phyloP scores from a whole-genome alignment of 805 yeast species.

The Candida nonsorbophila region DNA sequence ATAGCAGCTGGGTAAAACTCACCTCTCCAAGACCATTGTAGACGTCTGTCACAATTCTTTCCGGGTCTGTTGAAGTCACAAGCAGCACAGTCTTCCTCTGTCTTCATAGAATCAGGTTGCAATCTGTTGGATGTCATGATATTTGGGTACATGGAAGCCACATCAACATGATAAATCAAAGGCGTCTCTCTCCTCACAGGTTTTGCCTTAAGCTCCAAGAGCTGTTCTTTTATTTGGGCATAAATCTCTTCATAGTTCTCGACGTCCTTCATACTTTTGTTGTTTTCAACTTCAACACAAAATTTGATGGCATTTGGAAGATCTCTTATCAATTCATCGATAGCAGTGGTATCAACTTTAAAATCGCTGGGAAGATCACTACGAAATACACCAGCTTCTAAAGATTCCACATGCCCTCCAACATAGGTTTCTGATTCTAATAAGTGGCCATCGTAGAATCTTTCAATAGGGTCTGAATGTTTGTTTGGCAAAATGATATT shows the following conservation, averaged over 20 bases:
- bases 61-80: conserved; percentile 97
- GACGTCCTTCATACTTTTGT: conserved; percentile 68
- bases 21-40: conserved; percentile 99
- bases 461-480: conserved; percentile 88
- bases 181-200: conserved; percentile 76
- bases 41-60: conserved; percentile 82
- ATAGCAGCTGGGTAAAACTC: conserved; percentile 87
- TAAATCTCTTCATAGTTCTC: conserved; percentile 75
- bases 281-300: conserved; percentile 77
- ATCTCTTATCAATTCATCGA: conserved; percentile 73
- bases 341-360: conserved; percentile 71
- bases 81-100: conserved; percentile 92
- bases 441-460: conserved; percentile 92
- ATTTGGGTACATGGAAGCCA: conserved; percentile 98
- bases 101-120: conserved; percentile 96
- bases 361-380: conserved; percentile 78
- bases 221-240: conserved; percentile 45
- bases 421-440: conserved; percentile 95
- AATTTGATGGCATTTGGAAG: conserved; percentile 75
- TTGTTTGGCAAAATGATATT: conserved; percentile 85
- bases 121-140: conserved; percentile 96
- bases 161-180: conserved; percentile 93
- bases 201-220: conserved; percentile 54
- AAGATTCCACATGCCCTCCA: conserved; percentile 97
- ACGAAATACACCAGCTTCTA: conserved; percentile 97